Percentiles rank a stretch among this genome's conserved stretches.
phyloP scores from a whole-genome alignment of 805 yeast genomes.

The Lipomyces yamadae region DNA sequence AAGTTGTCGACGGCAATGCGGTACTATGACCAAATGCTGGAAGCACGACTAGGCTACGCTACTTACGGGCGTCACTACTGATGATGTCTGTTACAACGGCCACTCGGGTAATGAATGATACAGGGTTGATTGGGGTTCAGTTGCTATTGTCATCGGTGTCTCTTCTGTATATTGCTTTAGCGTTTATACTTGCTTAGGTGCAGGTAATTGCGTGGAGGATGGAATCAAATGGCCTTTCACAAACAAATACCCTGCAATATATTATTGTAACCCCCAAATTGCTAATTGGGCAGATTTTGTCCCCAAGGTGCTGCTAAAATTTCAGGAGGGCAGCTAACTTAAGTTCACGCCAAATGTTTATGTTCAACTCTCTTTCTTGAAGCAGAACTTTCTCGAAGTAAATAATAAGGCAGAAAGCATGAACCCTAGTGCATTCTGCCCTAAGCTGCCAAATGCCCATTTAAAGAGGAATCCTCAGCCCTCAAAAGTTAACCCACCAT shows the following conservation, averaged over 20 bases:
- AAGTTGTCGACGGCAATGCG: constrained; percentile 76
- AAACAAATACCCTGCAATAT: background rate
- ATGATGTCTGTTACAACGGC: background rate
- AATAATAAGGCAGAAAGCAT: background rate
- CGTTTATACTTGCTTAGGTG: background rate
- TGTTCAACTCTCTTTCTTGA: background rate
- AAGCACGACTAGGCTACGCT: constrained; percentile 45
- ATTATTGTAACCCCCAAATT: no score
- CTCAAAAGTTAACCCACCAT: background rate
- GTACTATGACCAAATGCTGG: constrained; percentile 76
- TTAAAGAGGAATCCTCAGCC: background rate
- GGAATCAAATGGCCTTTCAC: background rate
- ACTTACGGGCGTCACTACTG: constrained; percentile 1
- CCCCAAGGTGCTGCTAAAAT: no score
- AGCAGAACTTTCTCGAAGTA: background rate
- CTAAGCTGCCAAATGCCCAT: background rate
- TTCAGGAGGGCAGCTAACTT: background rate
- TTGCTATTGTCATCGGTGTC: background rate
- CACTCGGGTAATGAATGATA: background rate
- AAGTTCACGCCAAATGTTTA: background rate
- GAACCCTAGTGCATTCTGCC: background rate
- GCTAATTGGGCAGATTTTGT: no score
- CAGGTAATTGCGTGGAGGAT: background rate
- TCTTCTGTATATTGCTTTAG: background rate
- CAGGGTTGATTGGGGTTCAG: background rate